A percentile compares a stretch with the other conserved stretches of the same genome.
Evolutionary conservation across 2,329 filamentous ascomycete genomes (phyloP).

Genomic region (Monosporascus sp.): DNA sequence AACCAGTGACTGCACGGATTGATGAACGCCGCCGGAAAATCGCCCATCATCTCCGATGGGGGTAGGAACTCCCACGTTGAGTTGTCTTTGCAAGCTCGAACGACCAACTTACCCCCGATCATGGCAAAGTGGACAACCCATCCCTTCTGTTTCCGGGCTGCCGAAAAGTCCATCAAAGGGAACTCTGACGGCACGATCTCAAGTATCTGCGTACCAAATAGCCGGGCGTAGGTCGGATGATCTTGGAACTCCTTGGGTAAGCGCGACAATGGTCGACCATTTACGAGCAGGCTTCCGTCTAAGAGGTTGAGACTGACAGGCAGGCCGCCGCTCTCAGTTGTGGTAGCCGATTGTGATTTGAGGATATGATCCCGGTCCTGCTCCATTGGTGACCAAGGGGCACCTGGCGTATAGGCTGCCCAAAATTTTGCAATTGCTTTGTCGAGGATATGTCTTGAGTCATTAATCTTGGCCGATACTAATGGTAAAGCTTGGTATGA

Average conservation of each 20-base stretch:
- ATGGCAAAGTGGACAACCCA: not conserved
- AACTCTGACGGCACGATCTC: not conserved
- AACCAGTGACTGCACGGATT: conserved; percentile 1
- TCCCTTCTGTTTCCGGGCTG: not conserved
- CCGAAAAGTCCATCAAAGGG: not conserved
- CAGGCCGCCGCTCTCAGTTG: not conserved
- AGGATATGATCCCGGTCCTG: not conserved
- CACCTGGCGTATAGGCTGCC: not conserved
- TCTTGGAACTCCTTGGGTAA: not conserved
- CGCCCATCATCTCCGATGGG: not conserved
- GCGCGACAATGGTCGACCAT: not conserved
- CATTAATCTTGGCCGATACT: not conserved
- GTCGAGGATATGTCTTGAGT: not conserved
- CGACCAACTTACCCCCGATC: not conserved
- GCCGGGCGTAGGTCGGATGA: not conserved
- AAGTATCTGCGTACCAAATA: conserved; percentile 1
- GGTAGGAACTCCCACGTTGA: not conserved
- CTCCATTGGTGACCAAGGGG: not conserved
- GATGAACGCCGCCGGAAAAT: not conserved
- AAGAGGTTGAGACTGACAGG: not conserved
- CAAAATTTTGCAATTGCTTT: not conserved
- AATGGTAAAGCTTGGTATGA: not conserved
- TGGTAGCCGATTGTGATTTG: not conserved
- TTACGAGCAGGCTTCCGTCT: not conserved
- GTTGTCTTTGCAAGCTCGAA: not conserved